Percentiles rank a stretch among this genome's conserved stretches.
These are phyloP conservation scores for Ogataea neopini DNA, from an alignment of 805 yeast species.

Conservation along the genomic window DNA sequence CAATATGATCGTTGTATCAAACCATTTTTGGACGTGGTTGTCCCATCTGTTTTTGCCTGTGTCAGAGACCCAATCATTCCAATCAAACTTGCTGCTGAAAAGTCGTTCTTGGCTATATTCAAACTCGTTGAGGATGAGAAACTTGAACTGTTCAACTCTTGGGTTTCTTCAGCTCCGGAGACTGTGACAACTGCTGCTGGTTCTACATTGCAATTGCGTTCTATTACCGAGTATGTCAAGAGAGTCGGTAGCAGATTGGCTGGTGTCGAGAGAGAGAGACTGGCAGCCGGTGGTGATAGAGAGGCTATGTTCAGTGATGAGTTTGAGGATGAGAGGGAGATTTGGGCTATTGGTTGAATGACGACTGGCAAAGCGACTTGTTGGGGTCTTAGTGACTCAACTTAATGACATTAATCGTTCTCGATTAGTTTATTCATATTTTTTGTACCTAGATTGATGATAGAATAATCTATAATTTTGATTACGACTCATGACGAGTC, in stretches of 20 bases:
- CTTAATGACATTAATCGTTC: no score
- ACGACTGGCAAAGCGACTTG: not conserved
- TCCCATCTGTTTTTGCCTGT: slow-evolving; percentile 75
- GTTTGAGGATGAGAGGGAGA: slow-evolving; percentile 81
- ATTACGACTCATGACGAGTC: not conserved
- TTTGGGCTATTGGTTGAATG: slow-evolving; percentile 87
- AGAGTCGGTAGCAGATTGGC: slow-evolving; percentile 91
- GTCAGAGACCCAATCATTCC: slow-evolving; percentile 90
- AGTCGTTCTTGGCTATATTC: slow-evolving; percentile 75
- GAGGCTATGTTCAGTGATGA: slow-evolving; percentile 84
- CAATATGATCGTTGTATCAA: slow-evolving; percentile 51
- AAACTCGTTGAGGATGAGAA: slow-evolving; percentile 67
- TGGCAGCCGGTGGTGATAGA: slow-evolving; percentile 86
- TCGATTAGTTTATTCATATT: no score
- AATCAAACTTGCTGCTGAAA: slow-evolving; percentile 90
- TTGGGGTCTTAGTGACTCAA: not conserved
- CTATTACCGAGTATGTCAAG: slow-evolving; percentile 83
- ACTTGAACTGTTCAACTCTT: slow-evolving; percentile 52
- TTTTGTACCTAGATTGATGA: no score
- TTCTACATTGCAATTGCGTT: slow-evolving; percentile 57
- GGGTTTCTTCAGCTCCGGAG: slow-evolving; percentile 54
- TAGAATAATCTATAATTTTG: no score
- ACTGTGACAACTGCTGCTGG: slow-evolving; percentile 46
- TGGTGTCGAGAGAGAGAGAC: slow-evolving; percentile 80
- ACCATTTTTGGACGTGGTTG: slow-evolving; percentile 57